These are phyloP conservation scores for Aspergillus sp. DNA, from an alignment of 2,329 filamentous ascomycete species.

Conservation along the genomic window DNA sequence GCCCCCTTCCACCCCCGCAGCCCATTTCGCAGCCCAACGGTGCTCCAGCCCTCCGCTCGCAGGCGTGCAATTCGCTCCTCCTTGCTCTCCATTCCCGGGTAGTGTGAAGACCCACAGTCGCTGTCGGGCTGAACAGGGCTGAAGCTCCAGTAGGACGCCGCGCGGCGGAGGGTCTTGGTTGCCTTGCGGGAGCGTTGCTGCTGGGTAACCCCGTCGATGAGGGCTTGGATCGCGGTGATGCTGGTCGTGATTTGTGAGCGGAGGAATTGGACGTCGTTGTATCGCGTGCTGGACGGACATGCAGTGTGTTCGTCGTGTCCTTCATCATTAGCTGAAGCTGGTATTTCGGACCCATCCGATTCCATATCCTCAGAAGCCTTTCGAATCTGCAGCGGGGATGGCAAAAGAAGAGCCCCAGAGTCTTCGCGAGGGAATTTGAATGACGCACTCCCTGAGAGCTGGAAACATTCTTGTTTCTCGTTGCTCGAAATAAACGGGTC, in stretches of 20 bases:
- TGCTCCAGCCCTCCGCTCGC: slow-evolving; percentile 29
- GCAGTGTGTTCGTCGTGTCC: slow-evolving; percentile 1
- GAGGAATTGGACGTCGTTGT: slow-evolving; percentile 21
- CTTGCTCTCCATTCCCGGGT: slow-evolving; percentile 22
- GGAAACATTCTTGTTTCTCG: background rate
- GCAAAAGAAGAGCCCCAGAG: slow-evolving; percentile 12
- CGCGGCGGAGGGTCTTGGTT: slow-evolving; percentile 17
- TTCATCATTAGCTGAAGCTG: background rate
- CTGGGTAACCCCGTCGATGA: slow-evolving; percentile 18
- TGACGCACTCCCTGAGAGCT: background rate
- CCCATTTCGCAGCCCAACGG: slow-evolving; percentile 27
- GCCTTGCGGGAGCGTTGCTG: slow-evolving; percentile 18
- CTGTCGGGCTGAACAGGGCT: slow-evolving; percentile 15
- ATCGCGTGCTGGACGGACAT: slow-evolving; percentile 8
- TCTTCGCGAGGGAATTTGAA: slow-evolving; percentile 2
- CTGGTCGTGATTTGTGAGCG: slow-evolving; percentile 19
- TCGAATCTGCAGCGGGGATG: slow-evolving; percentile 19
- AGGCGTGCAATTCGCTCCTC: slow-evolving; percentile 28
- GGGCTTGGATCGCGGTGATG: slow-evolving; percentile 17
- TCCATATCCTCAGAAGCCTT: slow-evolving; percentile 8
- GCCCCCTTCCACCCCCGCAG: slow-evolving; percentile 30
- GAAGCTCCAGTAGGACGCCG: slow-evolving; percentile 36
- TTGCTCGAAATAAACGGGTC: slow-evolving; percentile 19
- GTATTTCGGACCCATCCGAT: background rate
- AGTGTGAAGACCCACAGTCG: slow-evolving; percentile 1